Base-by-base conservation (phyloP, 2,329 filamentous ascomycete genomes). In the Penicillium sp. region DNA sequence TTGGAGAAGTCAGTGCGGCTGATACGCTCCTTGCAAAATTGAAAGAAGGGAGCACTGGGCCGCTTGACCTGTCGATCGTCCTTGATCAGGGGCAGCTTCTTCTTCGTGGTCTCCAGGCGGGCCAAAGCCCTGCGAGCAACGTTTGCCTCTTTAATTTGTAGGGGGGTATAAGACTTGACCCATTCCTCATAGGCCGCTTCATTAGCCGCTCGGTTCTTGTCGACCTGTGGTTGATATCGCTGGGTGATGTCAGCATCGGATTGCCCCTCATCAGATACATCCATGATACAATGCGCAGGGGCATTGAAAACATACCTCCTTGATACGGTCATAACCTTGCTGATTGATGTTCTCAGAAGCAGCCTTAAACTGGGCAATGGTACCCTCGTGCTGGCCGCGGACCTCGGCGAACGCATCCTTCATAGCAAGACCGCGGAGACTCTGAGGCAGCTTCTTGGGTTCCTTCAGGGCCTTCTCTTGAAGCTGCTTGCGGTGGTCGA, bases 111-210 rank as follows among this genome's bases (percentile, higher is more conserved):
- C 18, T 16, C 60, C 43, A 72, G 57, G 23, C 55, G 64, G 1
- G 52, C 49, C 8, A 79, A 67, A n/a, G 48, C 59, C 24, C 34
- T 54, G 33, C 87, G 83, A 10, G 87, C 87, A 10, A 60, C 65
- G 67, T 89, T 89, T 52, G 87, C 86, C 3, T 75, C 54, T 42
- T 74, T 74, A 61, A 89, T 87, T 64, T 87, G 68, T 5, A 82
- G 73, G 9, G 83, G 79, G 1, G 82, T 83, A 64, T 86, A 71
- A 3, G 69, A 72, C 28, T 79, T 68, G 18, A 89, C 68, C 83
- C 83, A 89, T 54, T 76, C 66, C 26, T 80, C 73, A 65, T 80
- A 81, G 13, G 73, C 75, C 18, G 72, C 71, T 18, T 68, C 61
- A 46, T 79, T 79, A 13, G 74, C 70, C 36, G 72, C 75, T 18